Evolutionary conservation across 2,329 filamentous ascomycete genomes (phyloP).

Genomic region (Sclerotinia sclerotiorum): DNA sequence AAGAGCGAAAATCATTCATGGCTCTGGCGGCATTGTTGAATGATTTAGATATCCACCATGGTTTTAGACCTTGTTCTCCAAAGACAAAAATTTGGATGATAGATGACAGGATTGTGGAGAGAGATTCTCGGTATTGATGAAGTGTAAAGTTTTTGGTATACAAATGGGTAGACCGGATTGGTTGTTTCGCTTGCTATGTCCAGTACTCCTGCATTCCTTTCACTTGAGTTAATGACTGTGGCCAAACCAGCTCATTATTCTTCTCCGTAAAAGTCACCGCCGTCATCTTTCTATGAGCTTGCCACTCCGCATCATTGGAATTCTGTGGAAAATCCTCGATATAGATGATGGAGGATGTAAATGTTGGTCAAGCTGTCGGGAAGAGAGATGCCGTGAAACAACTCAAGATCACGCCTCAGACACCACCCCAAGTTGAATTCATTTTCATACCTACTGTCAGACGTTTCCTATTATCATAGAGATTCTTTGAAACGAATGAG

Average conservation of each 20-base stretch:
- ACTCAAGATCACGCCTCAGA: no score
- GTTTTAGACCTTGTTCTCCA: conserved; percentile 4
- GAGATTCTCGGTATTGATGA: conserved; percentile 6
- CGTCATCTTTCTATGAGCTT: conserved; percentile 13
- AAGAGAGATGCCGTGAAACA: no score
- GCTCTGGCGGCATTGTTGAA: conserved; percentile 1
- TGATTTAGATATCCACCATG: conserved; percentile 2
- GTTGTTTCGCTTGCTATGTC: background rate
- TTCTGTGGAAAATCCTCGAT: no score
- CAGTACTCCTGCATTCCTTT: conserved; percentile 10
- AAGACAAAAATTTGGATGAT: background rate
- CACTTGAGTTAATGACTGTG: background rate
- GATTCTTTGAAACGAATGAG: no score
- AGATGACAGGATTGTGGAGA: conserved; percentile 7
- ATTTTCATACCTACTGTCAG: no score
- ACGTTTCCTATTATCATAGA: no score
- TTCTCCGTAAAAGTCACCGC: conserved; percentile 9
- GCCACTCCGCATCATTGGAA: no score
- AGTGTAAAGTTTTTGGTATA: conserved; percentile 8
- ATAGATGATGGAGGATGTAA: no score
- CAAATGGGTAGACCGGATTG: background rate
- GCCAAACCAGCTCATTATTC: conserved; percentile 13
- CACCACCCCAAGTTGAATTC: no score
- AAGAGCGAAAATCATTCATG: conserved; percentile 1
- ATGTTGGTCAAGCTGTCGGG: no score